Base-by-base conservation (phyloP, 1,139 yeast species). In the Blastobotrys indianensis region DNA sequence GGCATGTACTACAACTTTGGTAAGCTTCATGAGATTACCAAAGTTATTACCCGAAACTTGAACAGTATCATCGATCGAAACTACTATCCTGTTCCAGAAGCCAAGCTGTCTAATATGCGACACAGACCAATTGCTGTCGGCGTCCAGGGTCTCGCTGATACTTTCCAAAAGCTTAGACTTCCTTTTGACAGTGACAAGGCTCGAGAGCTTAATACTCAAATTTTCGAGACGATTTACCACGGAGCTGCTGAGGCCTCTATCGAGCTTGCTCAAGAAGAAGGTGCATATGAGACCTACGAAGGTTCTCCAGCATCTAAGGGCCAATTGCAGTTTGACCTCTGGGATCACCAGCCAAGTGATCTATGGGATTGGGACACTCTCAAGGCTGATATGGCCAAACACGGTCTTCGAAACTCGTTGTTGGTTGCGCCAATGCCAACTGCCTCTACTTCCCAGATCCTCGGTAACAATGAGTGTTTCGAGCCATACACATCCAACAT, bases 351-450 rank as follows among this genome's bases (percentile, higher is more conserved):
- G 55, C 87, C 87, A 30, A 68, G 81, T 2, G 70, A 68, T 13
- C 62, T 77, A 39, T 79, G 75, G 70, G 73, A 83, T 57, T 84
- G 92, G 92, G 79, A 74, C 50, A 51, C 63, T 2, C 66, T 83
- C 56, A 82, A 80, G 61, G 66, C 62, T 15, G 69, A 74, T 32
- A 67, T 83, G 53, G 66, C 65, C 47, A 64, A 66, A 47, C 67
- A 74, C 59, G 94, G 94, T 25, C 58, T 84, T 41, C 68, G 92
- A 54, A 84, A 84, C 70, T 83, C 92, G 10, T 67, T 84, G 51
- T 67, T 84, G 46, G 82, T 83, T 37, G 94, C 86, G 1, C 88
- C 90, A 39, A 84, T 84, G 94, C 94, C 94, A 25, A 84, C 94
- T n/a, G 92, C 92, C 1, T 82, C 90, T 1, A 84, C 94, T 1